Base-by-base conservation (phyloP, 2,329 filamentous ascomycete species). In the Botrytis deweyae region DNA sequence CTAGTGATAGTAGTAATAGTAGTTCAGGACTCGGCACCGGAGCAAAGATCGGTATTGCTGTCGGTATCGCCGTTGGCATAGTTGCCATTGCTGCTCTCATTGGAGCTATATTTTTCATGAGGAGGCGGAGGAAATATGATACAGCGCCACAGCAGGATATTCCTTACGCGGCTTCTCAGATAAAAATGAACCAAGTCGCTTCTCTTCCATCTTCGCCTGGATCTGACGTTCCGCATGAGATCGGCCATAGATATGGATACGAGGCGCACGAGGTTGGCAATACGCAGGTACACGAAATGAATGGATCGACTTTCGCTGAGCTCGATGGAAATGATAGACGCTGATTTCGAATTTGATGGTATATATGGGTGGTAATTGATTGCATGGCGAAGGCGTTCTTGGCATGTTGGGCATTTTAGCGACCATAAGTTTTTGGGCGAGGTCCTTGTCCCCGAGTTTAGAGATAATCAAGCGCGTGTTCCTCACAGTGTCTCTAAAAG, bases 1-100 rank as follows among this genome's bases (percentile, higher is more conserved):
- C 58, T n/a, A 61, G 22, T 38, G 44, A 49, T 49, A n/a, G n/a
- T 25, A 55, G 52, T 16, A 18, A n/a, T 2, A 46, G 20, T 36
- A 49, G 6, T 59, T 12, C 61, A 1, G 70, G 61, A 42, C 42
- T 71, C 18, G 52, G 16, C 18, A 42, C 40, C 3, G 69, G 58
- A 36, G 59, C 69, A 38, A 71, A 71, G 8, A 40, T 65, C 3
- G 69, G 69, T 40, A 12, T 71, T 14, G 59, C 58, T 4, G 42
- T 71, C n/a, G 69, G 69, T 8, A 38, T 71, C 29, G 46, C 69
- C 8, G 14, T 52, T 9, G 44, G 42, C 22, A 2, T 64, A 29
- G 29, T 55, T 46, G 44, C 18, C 29, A 64, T 71, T 40, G 69
- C 29, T 16, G 59, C 36, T 29, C 29, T 64, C 16, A 8, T 63